Evolutionary conservation across 768 basidiomycete genomes (phyloP), one percentile per base, ranked within the genome.

Genomic region (Coprinopsis marcescibilis): DNA sequence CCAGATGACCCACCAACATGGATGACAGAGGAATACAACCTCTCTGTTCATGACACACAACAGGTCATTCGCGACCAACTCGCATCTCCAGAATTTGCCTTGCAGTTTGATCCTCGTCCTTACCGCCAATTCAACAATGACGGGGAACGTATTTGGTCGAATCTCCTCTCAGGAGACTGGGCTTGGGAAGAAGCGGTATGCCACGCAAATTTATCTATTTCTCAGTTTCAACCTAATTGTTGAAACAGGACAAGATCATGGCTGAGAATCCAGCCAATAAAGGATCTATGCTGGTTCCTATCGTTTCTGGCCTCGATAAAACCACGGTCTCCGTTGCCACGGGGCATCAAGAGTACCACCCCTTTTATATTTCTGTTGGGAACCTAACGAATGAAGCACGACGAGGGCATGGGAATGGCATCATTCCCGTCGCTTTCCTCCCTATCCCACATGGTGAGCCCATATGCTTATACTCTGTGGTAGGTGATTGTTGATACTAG

Each of bases 141-240:
- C 7, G 62, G 58, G 0, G 54, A 60, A 15, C 50, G 63, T 0
- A 57, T 51, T 3, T 69, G 53, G 43, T 32, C 27, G 2, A 57
- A 73, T 54, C 52, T 75, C 14, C 70, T 73, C 66, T 70, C 68
- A 0, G 72, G 66, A 2, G 56, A 68, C 25, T 73, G 60, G 55
- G 65, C 65, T 3, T 74, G 67, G 68, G 43, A 55, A 4, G 69
- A 76, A 39, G 64, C 62, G 3, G 69, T 71, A 56, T 4, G 60
- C 61, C 14, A 10, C 45, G 38, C 35, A n/a, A n/a, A n/a, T n/a
- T n/a, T n/a, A n/a, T n/a, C 52, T 50, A 13, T 29, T 17, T 24
- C 19, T 17, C 11, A 27, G 34, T 34, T 29, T 34, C 23, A 30
- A 20, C 30, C 21, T 21, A 19, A 34, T 26, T 8, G 15, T 17